Evolutionary conservation across 2,329 filamentous ascomycete species (phyloP).

Genomic region (Colletotrichum sp.): DNA sequence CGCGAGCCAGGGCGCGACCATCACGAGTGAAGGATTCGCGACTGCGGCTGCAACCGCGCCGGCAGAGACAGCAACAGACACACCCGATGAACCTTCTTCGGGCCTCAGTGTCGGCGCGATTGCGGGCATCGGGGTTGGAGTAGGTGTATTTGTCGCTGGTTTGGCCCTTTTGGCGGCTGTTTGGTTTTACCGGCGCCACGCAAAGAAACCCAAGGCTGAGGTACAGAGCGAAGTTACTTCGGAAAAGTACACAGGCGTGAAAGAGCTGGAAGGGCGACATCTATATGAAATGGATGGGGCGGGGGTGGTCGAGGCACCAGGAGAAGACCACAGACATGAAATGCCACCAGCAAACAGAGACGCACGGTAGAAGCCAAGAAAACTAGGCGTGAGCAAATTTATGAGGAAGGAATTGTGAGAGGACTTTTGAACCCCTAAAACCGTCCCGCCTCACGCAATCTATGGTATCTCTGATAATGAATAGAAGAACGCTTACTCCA

Average conservation of each 20-base stretch:
- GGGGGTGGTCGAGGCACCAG: not conserved
- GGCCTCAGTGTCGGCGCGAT: not conserved
- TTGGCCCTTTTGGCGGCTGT: not conserved
- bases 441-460: not conserved
- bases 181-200: not conserved
- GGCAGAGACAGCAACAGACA: not conserved
- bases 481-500: constrained; percentile 9
- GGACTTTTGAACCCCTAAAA: not conserved
- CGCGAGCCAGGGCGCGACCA: not conserved
- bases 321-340: not conserved
- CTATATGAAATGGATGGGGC: not conserved
- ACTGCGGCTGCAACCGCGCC: not conserved
- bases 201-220: not conserved
- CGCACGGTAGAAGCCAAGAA: not conserved
- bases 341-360: not conserved
- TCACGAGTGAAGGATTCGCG: not conserved
- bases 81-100: not conserved
- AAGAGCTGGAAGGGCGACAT: not conserved
- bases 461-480: constrained; percentile 16
- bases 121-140: not conserved
- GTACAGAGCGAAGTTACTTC: not conserved
- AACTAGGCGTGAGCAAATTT: not conserved
- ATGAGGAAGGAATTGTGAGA: not conserved
- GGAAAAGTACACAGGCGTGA: not conserved
- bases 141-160: not conserved